Base-by-base conservation (phyloP, 257 asterid genomes). In the Anisodus acutangulus region DNA sequence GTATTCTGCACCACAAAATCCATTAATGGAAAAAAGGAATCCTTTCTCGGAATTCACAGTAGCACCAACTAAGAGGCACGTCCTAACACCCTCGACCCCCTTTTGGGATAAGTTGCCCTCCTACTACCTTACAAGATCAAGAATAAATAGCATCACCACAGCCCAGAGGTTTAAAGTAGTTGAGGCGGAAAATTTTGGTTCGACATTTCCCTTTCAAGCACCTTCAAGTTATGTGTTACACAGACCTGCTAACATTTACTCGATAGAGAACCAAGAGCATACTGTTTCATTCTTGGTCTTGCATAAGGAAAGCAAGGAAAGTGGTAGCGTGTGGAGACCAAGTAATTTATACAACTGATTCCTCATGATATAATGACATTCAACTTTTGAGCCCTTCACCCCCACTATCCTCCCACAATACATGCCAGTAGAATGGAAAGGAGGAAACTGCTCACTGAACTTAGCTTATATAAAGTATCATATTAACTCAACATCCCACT, bases 201-300 rank as follows among this genome's bases (percentile, higher is more conserved):
- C 12, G 81, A 51, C 8, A 76, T 76, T 76, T 74, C 26, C 63
- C 63, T 76, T 51, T 51, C 63, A 76, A 76, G 62, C 81, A 76
- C 26, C 4, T 76, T 51, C 63, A 13, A 78, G 64, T 17, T 53
- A 78, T 26, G 64, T 4, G 22, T 74, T 78, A 53, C 59, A 26
- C 45, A 78, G 26, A 78, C 49, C 49, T 26, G 64, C 49, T 26
- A 26, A 78, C 47, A 78, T 78, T 78, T 53, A 78, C 64, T 53
- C 41, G n/a, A 53, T 47, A 19, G 26, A 53, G 64, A 78, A 78
- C 81, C 64, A 53, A 78, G 64, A 53, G 47, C 43, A 76, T 76
- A 51, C 47, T 3, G 5, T 76, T 26, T 78, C 64, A 78, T 13
- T 54, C 47, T 76, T 51, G 63, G 63, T 51, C 47, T 76, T 51